A percentile compares a stretch with the other conserved stretches of the same genome.
These are phyloP conservation scores for Senna tora DNA, from an alignment of 306 rosid species.

Conservation along the genomic window DNA sequence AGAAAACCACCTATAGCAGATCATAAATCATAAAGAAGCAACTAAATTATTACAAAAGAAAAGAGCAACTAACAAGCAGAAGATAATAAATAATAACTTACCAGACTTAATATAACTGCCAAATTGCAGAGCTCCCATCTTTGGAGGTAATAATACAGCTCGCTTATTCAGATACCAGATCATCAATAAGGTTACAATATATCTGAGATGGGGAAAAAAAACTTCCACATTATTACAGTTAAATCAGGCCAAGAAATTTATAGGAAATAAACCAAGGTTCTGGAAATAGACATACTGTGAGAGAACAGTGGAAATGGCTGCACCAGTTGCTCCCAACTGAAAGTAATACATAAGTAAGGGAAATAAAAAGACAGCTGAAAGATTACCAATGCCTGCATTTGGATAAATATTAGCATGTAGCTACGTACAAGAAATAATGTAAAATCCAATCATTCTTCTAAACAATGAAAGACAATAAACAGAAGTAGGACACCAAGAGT, in stretches of 20 bases:
- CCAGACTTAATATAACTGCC: constrained; percentile 89
- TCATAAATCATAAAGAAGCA: constrained; percentile 33
- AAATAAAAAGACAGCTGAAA: constrained; percentile 72
- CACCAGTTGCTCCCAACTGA: constrained; percentile 84
- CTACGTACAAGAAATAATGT: constrained; percentile 18
- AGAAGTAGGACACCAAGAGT: constrained; percentile 17
- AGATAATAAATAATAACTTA: constrained; percentile 39
- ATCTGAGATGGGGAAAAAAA: constrained; percentile 53
- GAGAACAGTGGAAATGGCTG: constrained; percentile 85
- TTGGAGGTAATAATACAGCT: constrained; percentile 83
- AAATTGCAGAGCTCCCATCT: constrained; percentile 80
- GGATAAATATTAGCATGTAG: constrained; percentile 41
- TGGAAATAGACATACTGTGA: constrained; percentile 78
- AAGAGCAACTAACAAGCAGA: constrained; percentile 19
- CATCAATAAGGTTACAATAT: constrained; percentile 76
- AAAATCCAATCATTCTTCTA: constrained; percentile 12
- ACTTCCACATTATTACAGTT: constrained; percentile 22
- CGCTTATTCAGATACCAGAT: constrained; percentile 76
- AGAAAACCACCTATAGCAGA: constrained; percentile 82
- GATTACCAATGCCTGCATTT: constrained; percentile 83
- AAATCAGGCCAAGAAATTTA: constrained; percentile 32
- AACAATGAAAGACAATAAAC: constrained; percentile 30
- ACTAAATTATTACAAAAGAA: constrained; percentile 24
- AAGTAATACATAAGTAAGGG: constrained; percentile 82
- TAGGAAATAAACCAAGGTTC: constrained; percentile 33